phyloP scores from a whole-genome alignment of 805 yeast species.

The Ogataea nakhonphanomensis region DNA sequence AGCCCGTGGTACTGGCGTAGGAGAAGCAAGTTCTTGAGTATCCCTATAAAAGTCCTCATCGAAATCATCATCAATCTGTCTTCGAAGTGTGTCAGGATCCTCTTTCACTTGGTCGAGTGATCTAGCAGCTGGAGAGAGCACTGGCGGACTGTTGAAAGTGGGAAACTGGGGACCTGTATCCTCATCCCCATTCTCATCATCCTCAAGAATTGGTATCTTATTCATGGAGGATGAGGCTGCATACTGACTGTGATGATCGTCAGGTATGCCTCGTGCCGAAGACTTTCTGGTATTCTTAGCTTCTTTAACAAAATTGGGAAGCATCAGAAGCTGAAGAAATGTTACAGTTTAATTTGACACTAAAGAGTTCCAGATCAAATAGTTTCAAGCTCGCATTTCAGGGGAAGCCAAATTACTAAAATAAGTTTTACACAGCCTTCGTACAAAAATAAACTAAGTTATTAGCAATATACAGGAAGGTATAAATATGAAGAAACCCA shows the following conservation, averaged over 20 bases:
- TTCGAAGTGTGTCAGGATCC: conserved; percentile 7
- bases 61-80: conserved; percentile 32
- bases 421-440: conserved; percentile 2
- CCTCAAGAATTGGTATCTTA: conserved; percentile 30
- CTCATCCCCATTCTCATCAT: conserved; percentile 29
- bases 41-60: conserved; percentile 30
- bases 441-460: conserved; percentile 4
- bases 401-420: background rate
- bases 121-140: background rate
- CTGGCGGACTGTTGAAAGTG: conserved; percentile 13
- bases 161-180: conserved; percentile 28
- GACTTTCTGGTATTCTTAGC: conserved; percentile 1
- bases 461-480: conserved; percentile 22
- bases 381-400: background rate
- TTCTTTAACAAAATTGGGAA: conserved; percentile 1
- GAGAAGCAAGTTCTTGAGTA: conserved; percentile 8
- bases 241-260: conserved; percentile 5
- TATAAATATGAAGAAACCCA: conserved; percentile 13
- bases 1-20: conserved; percentile 6
- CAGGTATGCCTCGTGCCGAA: background rate
- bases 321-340: background rate
- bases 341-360: too few relatives aligned
- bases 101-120: background rate
- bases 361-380: background rate
- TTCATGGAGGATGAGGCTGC: conserved; percentile 19